A percentile compares a stretch with the other conserved stretches of the same genome.
phyloP scores from a whole-genome alignment of 2,329 filamentous ascomycete genomes.

The Talaromyces rugulosus region DNA sequence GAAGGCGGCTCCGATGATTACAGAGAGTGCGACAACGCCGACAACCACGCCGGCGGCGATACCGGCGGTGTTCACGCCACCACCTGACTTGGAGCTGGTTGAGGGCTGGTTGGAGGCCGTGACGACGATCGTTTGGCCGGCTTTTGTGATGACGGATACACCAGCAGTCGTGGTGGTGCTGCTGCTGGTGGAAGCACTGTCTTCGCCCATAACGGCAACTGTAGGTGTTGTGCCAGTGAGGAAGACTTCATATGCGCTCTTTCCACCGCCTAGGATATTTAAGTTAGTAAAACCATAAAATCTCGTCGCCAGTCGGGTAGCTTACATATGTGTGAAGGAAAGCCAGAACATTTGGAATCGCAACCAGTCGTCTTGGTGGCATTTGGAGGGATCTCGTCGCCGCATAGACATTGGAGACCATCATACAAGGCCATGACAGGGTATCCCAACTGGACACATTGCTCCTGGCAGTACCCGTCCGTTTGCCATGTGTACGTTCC shows the following conservation, averaged over 20 bases:
- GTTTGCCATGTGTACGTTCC: conserved; percentile 51
- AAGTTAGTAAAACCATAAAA: conserved; percentile 16
- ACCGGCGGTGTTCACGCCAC: conserved; percentile 67
- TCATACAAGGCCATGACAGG: conserved; percentile 61
- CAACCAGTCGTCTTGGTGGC: conserved; percentile 57
- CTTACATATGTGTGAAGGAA: conserved; percentile 61
- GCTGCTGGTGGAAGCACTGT: conserved; percentile 18
- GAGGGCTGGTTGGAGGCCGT: conserved; percentile 22
- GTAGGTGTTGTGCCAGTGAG: conserved; percentile 47
- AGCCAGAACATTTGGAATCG: conserved; percentile 63
- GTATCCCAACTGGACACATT: conserved; percentile 46
- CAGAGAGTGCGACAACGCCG: conserved; percentile 67
- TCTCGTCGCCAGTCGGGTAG: not conserved
- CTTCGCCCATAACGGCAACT: conserved; percentile 20
- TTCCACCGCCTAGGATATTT: conserved; percentile 53
- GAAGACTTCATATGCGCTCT: conserved; percentile 47
- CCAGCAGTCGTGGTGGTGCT: conserved; percentile 24
- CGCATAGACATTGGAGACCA: conserved; percentile 68
- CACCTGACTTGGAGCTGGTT: conserved; percentile 18
- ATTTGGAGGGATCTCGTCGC: conserved; percentile 60
- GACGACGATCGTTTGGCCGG: conserved; percentile 30
- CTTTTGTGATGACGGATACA: conserved; percentile 26
- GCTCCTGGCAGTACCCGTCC: conserved; percentile 51
- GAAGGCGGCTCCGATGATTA: conserved; percentile 63
- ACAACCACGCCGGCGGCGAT: conserved; percentile 87